Evolutionary conservation across 345 rosid genomes (phyloP).

Genomic region (Firmiana major): DNA sequence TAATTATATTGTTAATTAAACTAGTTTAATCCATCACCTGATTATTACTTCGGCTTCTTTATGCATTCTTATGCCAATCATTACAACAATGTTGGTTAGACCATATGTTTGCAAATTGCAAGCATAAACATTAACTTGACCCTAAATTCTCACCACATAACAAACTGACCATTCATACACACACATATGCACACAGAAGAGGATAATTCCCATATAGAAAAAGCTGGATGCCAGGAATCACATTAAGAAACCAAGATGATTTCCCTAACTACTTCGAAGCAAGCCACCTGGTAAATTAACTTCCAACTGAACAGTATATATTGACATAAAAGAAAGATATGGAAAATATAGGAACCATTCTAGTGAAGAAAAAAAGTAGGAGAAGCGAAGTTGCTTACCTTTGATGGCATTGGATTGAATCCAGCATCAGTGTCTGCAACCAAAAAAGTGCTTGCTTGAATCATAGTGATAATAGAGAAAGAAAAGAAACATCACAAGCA

Average conservation of each 20-base stretch:
- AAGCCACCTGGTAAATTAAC: neutral
- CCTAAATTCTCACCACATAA: neutral
- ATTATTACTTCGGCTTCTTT: too few relatives aligned
- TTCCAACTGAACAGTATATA: neutral
- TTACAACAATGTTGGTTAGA: too few relatives aligned
- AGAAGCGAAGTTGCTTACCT: slow-evolving; percentile 29
- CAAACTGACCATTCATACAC: neutral
- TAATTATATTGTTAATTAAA: neutral
- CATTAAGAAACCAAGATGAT: slow-evolving; percentile 11
- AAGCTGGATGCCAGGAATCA: neutral
- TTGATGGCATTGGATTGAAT: slow-evolving; percentile 63
- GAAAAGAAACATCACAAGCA: neutral
- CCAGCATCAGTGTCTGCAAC: slow-evolving; percentile 78
- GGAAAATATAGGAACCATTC: neutral
- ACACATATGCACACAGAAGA: too few relatives aligned
- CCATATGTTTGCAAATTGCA: too few relatives aligned
- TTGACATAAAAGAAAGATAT: neutral
- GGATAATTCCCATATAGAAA: neutral
- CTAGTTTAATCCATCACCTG: too few relatives aligned
- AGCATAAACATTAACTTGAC: too few relatives aligned
- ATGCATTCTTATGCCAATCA: too few relatives aligned
- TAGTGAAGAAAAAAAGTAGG: neutral
- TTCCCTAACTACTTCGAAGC: neutral
- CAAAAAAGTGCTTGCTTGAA: slow-evolving; percentile 8
- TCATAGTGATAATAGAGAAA: neutral